Percentiles rank a stretch among this genome's conserved stretches.
Evolutionary conservation across 2,329 filamentous ascomycete species (phyloP).

Genomic region (Arthrobotrys pseudoclavata): DNA sequence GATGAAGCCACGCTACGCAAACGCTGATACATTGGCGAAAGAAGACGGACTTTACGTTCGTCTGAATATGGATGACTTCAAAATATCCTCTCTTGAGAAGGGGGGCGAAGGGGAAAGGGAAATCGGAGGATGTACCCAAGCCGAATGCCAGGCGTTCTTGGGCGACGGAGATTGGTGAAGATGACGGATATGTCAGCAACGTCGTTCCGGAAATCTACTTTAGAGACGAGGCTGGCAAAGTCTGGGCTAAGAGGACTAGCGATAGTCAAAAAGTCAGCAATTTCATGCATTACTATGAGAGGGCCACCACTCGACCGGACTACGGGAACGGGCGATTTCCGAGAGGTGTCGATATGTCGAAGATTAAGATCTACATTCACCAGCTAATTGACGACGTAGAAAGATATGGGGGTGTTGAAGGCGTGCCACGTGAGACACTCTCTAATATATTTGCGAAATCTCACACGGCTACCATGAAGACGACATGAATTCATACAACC

Average conservation of each 20-base stretch:
- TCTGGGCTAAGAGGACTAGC: background rate
- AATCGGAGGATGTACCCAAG: background rate
- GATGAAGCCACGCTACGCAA: background rate
- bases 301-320: slow-evolving; percentile 15
- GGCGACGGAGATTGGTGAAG: background rate
- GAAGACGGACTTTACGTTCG: slow-evolving; percentile 23
- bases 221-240: slow-evolving; percentile 14
- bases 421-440: background rate
- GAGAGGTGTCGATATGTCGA: background rate
- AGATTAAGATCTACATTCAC: background rate
- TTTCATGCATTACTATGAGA: slow-evolving; percentile 24
- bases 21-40: background rate
- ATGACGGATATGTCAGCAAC: background rate
- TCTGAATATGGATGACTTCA: slow-evolving; percentile 8
- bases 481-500: background rate
- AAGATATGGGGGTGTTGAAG: background rate
- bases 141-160: background rate
- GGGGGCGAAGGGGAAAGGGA: background rate
- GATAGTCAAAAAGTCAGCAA: slow-evolving; percentile 5
- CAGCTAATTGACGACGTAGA: background rate
- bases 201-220: background rate
- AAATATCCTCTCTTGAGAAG: background rate
- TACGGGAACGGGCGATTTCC: slow-evolving; percentile 10
- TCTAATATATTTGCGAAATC: background rate
- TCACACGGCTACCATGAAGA: slow-evolving; percentile 3